Evolutionary conservation across 805 yeast genomes (phyloP).

Genomic region (Metschnikowia peoriensis): DNA sequence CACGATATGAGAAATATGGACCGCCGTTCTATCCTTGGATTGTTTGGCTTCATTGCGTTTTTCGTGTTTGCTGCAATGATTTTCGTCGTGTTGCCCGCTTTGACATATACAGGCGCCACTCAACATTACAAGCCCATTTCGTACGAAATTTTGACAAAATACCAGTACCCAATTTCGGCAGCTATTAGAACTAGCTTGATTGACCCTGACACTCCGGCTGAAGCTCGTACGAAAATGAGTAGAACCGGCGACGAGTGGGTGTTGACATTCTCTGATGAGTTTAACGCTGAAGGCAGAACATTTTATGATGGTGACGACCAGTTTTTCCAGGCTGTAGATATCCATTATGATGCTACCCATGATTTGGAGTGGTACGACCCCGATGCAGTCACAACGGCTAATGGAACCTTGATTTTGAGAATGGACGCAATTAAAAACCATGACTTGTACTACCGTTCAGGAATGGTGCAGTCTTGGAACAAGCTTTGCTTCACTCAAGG

Average conservation of each 20-base stretch:
- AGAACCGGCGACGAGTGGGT: slow-evolving; percentile 52
- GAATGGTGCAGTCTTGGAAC: slow-evolving; percentile 43
- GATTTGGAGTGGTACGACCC: slow-evolving; percentile 48
- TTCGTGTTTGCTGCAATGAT: slow-evolving; percentile 61
- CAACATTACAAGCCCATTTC: slow-evolving; percentile 20
- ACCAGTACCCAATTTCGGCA: slow-evolving; percentile 35
- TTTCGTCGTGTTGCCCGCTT: slow-evolving; percentile 76
- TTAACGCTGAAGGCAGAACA: slow-evolving; percentile 43
- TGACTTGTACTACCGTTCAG: slow-evolving; percentile 36
- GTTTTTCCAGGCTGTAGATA: slow-evolving; percentile 40
- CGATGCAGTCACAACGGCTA: slow-evolving; percentile 40
- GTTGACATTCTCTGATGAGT: slow-evolving; percentile 42
- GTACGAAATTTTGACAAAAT: slow-evolving; percentile 21
- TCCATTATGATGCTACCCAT: slow-evolving; percentile 41
- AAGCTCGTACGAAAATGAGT: slow-evolving; percentile 23
- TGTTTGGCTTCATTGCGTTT: slow-evolving; percentile 58
- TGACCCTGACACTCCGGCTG: slow-evolving; percentile 42
- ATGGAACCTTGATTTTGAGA: slow-evolving; percentile 35
- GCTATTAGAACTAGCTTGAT: slow-evolving; percentile 36
- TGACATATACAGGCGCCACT: slow-evolving; percentile 76
- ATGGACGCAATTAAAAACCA: slow-evolving; percentile 41
- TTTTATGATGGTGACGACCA: slow-evolving; percentile 46
- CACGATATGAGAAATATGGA: slow-evolving; percentile 68
- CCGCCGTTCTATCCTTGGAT: slow-evolving; percentile 57
- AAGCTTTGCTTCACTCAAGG: slow-evolving; percentile 37